Evolutionary conservation across 176 grass and related monocot genomes (phyloP), one percentile per base, ranked within the genome.

Genomic region (Musa schizocarpa): DNA sequence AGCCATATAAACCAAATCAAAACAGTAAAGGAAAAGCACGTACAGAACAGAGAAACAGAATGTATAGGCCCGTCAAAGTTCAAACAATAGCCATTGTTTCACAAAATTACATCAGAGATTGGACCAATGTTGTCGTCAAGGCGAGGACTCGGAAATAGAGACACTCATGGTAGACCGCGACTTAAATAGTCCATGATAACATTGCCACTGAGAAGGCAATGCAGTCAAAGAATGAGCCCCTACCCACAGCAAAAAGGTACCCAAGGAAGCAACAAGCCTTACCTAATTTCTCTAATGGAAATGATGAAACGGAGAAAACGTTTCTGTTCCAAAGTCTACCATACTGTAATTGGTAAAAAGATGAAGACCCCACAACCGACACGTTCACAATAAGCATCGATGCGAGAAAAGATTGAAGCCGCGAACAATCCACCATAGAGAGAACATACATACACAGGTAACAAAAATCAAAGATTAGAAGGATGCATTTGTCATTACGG

Each of bases 1-100:
- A 53, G 64, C 64, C 57, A 13, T 34, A 65, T 69, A 69, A n/a
- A 80, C 78, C 78, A 80, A 80, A 80, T 73, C 78, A 9, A 80
- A 80, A 43, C 55, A 73, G 78, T 58, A n/a, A 53, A 73, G 69
- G 55, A 73, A 80, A 80, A 65, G 48, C 34, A 64, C 69, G 24
- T 34, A 50, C 50, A 80, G 34, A 43, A 73, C 78, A 80, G 57
- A 80, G 61, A 53, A 80, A 52, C 24, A 64, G 78, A 80, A 73
- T 72, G 63, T 52, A 63, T 11, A 78, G 50, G 54, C 13, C 78
- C 69, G 54, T 72, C 57, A 49, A 26, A 26, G 25, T 1, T 26
- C 25, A 26, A 80, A 73, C 57, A 80, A 57, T 52, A 19, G 56
- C 9, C 12, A 72, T 27, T 14, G 43, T 72, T 64, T 25, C 69